A percentile compares a stretch with the other conserved stretches of the same genome.
phyloP scores from a whole-genome alignment of 1,139 yeast species.

The Yamadazyma jaroonii region DNA sequence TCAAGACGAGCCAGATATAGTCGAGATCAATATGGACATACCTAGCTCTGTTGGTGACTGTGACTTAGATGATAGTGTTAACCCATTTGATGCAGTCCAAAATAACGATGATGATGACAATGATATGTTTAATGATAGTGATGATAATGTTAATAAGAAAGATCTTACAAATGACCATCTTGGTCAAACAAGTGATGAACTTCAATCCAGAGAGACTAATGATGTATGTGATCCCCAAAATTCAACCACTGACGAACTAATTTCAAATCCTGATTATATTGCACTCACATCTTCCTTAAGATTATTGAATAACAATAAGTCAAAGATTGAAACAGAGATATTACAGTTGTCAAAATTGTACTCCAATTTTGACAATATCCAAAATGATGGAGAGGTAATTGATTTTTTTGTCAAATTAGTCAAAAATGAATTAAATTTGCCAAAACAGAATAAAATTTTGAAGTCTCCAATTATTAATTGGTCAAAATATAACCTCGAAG shows the following conservation, averaged over 20 bases:
- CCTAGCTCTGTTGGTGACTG: conserved; percentile 1
- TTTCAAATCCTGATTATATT: conserved; percentile 38
- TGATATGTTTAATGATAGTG: not conserved
- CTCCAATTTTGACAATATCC: conserved; percentile 10
- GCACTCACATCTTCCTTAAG: conserved; percentile 36
- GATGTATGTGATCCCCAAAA: not conserved
- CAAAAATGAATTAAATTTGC: conserved; percentile 31
- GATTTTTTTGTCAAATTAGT: conserved; percentile 29
- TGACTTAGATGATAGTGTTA: conserved; percentile 2
- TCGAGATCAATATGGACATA: conserved; percentile 8
- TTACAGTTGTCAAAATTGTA: conserved; percentile 28
- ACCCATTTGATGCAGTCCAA: conserved; percentile 5
- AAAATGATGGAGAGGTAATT: conserved; percentile 19
- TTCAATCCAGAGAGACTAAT: not conserved
- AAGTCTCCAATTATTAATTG: conserved; percentile 39
- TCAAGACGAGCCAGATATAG: conserved; percentile 15
- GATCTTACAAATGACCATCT: too few relatives aligned
- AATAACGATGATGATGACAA: conserved; percentile 6
- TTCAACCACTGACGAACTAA: conserved; percentile 15
- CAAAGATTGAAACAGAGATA: conserved; percentile 30
- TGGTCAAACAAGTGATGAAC: too few relatives aligned
- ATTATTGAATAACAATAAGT: conserved; percentile 24
- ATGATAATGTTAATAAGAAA: not conserved
- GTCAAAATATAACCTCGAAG: conserved; percentile 25
- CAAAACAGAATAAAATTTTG: conserved; percentile 33